A percentile compares a stretch with the other conserved stretches of the same genome.
These are phyloP conservation scores for baker's yeast (Saccharomyces cerevisiae) DNA, from an alignment of 805 yeast genomes.

Conservation along the genomic window DNA sequence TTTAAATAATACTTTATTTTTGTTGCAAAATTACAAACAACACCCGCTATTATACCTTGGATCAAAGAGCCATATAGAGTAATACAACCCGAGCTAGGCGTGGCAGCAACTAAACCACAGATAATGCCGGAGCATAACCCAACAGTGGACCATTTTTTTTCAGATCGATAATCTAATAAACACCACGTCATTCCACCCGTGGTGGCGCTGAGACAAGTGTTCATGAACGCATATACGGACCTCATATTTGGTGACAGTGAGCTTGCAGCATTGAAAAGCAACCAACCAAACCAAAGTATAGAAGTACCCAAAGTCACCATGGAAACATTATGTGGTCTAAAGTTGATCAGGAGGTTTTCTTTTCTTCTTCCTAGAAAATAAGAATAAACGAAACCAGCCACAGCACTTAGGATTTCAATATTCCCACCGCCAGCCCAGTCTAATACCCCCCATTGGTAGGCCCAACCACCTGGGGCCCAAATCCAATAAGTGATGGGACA, in stretches of 20 bases:
- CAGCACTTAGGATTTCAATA: slow-evolving; percentile 86
- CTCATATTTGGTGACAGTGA: slow-evolving; percentile 74
- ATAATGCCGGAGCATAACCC: slow-evolving; percentile 93
- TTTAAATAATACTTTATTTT: slow-evolving; percentile 70
- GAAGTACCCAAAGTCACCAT: slow-evolving; percentile 83
- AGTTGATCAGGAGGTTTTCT: slow-evolving; percentile 68
- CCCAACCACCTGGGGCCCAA: slow-evolving; percentile 94
- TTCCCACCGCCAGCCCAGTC: slow-evolving; percentile 99
- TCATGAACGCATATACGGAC: slow-evolving; percentile 84
- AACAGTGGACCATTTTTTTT: slow-evolving; percentile 87
- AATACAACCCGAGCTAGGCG: slow-evolving; percentile 87
- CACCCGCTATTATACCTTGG: slow-evolving; percentile 72
- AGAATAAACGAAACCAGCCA: slow-evolving; percentile 82
- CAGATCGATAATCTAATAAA: slow-evolving; percentile 77
- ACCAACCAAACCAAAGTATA: slow-evolving; percentile 91
- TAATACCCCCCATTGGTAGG: slow-evolving; percentile 79
- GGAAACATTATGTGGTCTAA: slow-evolving; percentile 91
- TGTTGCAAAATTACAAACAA: slow-evolving; percentile 83
- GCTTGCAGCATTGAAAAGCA: slow-evolving; percentile 89
- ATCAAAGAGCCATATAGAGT: slow-evolving; percentile 87
- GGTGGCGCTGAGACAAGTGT: slow-evolving; percentile 82
- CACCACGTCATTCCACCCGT: slow-evolving; percentile 92
- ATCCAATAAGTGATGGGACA: slow-evolving; percentile 95
- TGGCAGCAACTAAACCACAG: slow-evolving; percentile 93
- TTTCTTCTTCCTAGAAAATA: slow-evolving; percentile 73